Evolutionary conservation across 805 yeast species (phyloP).

Genomic region (Barnettozyma siamensis): DNA sequence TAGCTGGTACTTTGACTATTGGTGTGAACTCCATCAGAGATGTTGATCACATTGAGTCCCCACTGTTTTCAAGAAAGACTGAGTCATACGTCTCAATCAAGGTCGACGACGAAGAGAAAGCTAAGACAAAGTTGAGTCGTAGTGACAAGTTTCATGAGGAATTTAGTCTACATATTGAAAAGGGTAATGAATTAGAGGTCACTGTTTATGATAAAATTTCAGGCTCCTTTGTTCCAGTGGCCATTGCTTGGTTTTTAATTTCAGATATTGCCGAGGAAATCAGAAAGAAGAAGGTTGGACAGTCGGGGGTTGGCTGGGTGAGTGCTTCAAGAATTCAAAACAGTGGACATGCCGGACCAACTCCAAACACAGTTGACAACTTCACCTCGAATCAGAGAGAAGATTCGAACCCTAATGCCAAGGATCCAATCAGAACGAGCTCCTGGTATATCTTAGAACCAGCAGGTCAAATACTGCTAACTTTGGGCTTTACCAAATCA

Average conservation of each 20-base stretch:
- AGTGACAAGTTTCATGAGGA: constrained; percentile 81
- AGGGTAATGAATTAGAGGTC: constrained; percentile 88
- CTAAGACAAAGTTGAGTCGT: constrained; percentile 67
- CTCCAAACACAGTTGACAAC: constrained; percentile 19
- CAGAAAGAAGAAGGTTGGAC: constrained; percentile 80
- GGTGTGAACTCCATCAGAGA: constrained; percentile 76
- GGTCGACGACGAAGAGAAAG: constrained; percentile 83
- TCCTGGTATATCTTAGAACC: constrained; percentile 94
- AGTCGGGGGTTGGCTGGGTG: constrained; percentile 84
- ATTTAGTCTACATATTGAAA: constrained; percentile 74
- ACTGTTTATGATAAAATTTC: constrained; percentile 78
- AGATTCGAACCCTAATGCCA: constrained; percentile 11
- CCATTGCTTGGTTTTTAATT: constrained; percentile 83
- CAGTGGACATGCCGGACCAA: constrained; percentile 12
- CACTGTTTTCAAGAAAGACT: constrained; percentile 69
- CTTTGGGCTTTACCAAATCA: constrained; percentile 75
- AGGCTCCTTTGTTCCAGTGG: constrained; percentile 73
- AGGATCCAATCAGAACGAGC: constrained; percentile 42
- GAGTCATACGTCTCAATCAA: constrained; percentile 75
- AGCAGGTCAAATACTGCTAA: constrained; percentile 79
- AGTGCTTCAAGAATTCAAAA: constrained; percentile 56
- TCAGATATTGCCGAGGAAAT: constrained; percentile 93
- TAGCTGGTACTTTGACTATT: constrained; percentile 73
- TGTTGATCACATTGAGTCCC: constrained; percentile 88
- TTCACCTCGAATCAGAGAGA: constrained; percentile 17